phyloP scores from a whole-genome alignment of 2,329 filamentous ascomycete species.

The Ascochyta pisi region DNA sequence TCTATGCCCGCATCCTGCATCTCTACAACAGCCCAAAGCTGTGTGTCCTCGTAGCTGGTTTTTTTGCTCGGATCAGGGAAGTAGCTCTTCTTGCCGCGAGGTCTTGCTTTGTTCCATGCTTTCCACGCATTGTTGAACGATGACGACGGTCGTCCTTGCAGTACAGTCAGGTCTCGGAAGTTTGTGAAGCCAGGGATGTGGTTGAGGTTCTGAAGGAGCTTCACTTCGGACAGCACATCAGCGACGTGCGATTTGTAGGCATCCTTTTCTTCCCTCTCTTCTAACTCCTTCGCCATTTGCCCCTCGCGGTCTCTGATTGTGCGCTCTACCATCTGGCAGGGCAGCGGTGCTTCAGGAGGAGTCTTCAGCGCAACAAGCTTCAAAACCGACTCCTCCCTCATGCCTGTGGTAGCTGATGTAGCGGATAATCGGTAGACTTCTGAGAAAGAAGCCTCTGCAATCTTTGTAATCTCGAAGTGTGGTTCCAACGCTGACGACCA shows the following conservation, averaged over 20 bases:
- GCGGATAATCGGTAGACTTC: constrained; percentile 67
- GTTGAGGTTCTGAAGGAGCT: constrained; percentile 64
- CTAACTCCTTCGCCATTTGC: constrained; percentile 32
- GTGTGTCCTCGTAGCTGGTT: constrained; percentile 59
- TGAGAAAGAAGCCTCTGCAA: constrained; percentile 71
- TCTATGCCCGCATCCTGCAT: constrained; percentile 71
- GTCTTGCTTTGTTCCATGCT: constrained; percentile 52
- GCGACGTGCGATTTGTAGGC: constrained; percentile 52
- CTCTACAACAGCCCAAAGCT: constrained; percentile 69
- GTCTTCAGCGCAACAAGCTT: constrained; percentile 52
- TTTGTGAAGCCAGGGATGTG: constrained; percentile 68
- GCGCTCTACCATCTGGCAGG: constrained; percentile 40
- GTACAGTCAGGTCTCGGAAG: constrained; percentile 64
- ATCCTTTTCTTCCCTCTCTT: constrained; percentile 48
- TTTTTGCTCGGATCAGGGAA: constrained; percentile 65
- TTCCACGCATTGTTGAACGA: constrained; percentile 58
- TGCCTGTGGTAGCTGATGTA: constrained; percentile 28
- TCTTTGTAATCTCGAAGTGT: constrained; percentile 62
- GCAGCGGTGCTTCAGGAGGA: constrained; percentile 43
- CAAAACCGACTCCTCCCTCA: constrained; percentile 54
- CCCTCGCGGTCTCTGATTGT: constrained; percentile 58
- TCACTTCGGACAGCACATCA: constrained; percentile 56
- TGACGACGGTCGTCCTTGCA: constrained; percentile 62
- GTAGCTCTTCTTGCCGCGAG: constrained; percentile 55
- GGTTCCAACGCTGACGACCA: constrained; percentile 52